A percentile compares a stretch with the other conserved stretches of the same genome.
These are phyloP conservation scores for Trichoderma endophyticum DNA, from an alignment of 2,329 filamentous ascomycete species.

Conservation along the genomic window DNA sequence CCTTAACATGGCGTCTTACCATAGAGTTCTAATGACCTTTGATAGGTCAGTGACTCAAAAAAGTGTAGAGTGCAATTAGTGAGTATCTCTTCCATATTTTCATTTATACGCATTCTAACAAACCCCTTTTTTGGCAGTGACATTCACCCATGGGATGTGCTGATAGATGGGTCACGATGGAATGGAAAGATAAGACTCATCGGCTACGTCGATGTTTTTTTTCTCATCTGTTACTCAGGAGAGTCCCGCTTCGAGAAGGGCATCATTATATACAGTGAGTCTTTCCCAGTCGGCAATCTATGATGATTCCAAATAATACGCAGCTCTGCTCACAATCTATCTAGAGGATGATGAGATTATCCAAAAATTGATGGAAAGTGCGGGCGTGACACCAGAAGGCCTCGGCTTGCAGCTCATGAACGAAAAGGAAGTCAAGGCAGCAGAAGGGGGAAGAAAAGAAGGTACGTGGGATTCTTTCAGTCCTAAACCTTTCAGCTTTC, in stretches of 20 bases:
- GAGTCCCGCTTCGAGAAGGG: constrained; percentile 20
- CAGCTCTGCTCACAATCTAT: not conserved
- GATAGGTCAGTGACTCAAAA: not conserved
- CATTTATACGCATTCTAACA: not conserved
- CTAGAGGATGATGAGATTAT: constrained; percentile 8
- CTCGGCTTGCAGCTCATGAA: not conserved
- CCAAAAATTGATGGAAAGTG: not conserved
- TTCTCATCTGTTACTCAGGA: constrained; percentile 20
- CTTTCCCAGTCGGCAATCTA: not conserved
- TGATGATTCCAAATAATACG: not conserved
- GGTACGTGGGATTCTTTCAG: not conserved
- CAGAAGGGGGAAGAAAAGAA: not conserved
- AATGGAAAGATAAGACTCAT: constrained; percentile 10
- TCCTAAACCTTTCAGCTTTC: not conserved
- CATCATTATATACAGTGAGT: constrained; percentile 19
- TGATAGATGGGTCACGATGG: constrained; percentile 6
- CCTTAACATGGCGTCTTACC: constrained; percentile 8
- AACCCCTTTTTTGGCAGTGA: not conserved
- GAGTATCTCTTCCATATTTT: not conserved
- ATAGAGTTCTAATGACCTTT: constrained; percentile 5
- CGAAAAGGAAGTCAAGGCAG: not conserved
- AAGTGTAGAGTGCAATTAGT: constrained; percentile 13
- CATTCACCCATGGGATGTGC: constrained; percentile 14
- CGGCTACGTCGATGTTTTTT: constrained; percentile 17
- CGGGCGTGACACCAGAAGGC: not conserved